phyloP scores from a whole-genome alignment of 1,139 yeast genomes.

The Kodamaea derodonti region DNA sequence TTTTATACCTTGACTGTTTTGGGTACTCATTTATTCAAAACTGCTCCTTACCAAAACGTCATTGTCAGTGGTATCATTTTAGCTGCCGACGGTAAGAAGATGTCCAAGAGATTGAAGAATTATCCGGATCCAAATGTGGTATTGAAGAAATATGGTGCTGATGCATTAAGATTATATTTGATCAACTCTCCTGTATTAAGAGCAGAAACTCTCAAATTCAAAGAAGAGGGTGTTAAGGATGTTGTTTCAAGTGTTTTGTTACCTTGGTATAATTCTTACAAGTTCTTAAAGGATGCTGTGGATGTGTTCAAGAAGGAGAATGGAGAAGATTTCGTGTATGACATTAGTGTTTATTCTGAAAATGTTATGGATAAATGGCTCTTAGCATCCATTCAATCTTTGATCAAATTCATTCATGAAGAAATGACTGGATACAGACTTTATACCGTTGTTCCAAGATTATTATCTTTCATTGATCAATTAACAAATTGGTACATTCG shows the following conservation, averaged over 20 bases:
- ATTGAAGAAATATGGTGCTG: conserved; percentile 91
- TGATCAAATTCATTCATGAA: conserved; percentile 76
- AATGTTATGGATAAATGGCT: conserved; percentile 99
- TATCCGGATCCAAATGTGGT: conserved; percentile 92
- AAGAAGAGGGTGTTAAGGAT: conserved; percentile 98
- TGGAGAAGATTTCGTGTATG: conserved; percentile 67
- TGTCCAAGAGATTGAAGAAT: conserved; percentile 97
- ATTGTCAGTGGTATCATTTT: conserved; percentile 95
- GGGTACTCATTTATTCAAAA: conserved; percentile 90
- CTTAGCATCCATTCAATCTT: conserved; percentile 88
- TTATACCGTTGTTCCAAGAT: conserved; percentile 92
- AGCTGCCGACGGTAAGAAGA: conserved; percentile 98
- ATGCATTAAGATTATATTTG: conserved; percentile 90
- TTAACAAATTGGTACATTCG: conserved; percentile 99
- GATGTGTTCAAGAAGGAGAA: conserved; percentile 77
- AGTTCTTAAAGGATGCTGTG: conserved; percentile 93
- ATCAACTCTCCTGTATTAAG: conserved; percentile 96
- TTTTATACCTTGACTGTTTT: conserved; percentile 93
- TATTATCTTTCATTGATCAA: conserved; percentile 84
- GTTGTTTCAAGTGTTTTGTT: conserved; percentile 91
- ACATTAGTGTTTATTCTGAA: conserved; percentile 57
- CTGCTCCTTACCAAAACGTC: conserved; percentile 92
- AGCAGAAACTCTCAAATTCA: conserved; percentile 94
- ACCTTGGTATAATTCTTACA: conserved; percentile 98
- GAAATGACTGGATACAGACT: conserved; percentile 90